Base-by-base conservation (phyloP, 768 basidiomycete species). In the Podaxis sp. region DNA sequence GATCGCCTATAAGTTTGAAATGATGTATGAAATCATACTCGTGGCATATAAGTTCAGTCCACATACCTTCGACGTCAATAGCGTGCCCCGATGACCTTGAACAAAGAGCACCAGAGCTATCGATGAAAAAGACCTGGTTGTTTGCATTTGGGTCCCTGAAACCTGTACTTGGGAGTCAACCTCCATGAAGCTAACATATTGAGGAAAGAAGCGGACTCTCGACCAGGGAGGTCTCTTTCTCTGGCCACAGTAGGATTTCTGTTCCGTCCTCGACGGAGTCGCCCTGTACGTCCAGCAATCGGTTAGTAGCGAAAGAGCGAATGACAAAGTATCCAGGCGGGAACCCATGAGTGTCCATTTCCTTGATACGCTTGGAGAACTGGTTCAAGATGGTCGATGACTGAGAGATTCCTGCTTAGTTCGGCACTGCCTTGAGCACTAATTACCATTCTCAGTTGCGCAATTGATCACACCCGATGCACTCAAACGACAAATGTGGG, bases 101-200 rank as follows among this genome's bases (percentile, higher is more conserved):
- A 69, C 90, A 93, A 44, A 93, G 72, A 9, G 84, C 85, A 18
- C 92, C 91, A 18, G 83, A 82, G 1, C 82, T 80, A 69, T 94
- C 92, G 56, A 93, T 82, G 74, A 90, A 93, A 75, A 92, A 93
- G 16, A 93, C 89, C 89, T 93, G 65, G 65, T 94, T 93, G 63
- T 90, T 85, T 1, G 86, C 79, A 36, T 82, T 80, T 0, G 88
- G 88, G 62, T 78, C 80, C 61, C 92, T 77, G 35, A 55, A 55
- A 10, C 54, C 44, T 63, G n/a, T 27, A 38, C 44, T 6, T 16
- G 14, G 44, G 16, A 13, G 48, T 59, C 2, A 57, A 27, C 1
- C 13, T 21, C 27, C 5, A 37, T 36, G 21, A 40, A 4, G 6
- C 2, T 28, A 42, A 53, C 7, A 55, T 11, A 28, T 1, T 23